Percentiles rank a stretch among this genome's conserved stretches.
Conservation (phyloP, 2,329 filamentous ascomycete species). For the Coniochaeta sp. region DNA sequence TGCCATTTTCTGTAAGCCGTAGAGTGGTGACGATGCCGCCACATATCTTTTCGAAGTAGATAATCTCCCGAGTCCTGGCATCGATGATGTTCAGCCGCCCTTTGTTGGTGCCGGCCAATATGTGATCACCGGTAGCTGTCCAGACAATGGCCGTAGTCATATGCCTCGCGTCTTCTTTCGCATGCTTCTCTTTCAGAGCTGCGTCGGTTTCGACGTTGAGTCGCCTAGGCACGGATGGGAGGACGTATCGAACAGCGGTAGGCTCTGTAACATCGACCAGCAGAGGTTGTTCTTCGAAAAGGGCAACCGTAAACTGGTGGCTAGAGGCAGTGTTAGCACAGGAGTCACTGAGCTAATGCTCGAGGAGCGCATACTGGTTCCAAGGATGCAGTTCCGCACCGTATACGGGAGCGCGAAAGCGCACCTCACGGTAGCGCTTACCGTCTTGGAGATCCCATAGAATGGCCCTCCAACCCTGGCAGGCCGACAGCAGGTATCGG, state of each 20-base stretch:
- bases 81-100: conserved; percentile 96
- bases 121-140: conserved; percentile 76
- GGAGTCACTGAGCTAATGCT: background rate
- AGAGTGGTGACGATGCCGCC: conserved; percentile 82
- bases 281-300: conserved; percentile 89
- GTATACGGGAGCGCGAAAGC: conserved; percentile 89
- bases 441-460: conserved; percentile 79
- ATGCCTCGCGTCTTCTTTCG: conserved; percentile 87
- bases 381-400: conserved; percentile 91
- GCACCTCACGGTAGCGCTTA: conserved; percentile 70
- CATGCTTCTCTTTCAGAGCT: conserved; percentile 70
- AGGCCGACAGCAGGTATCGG: conserved; percentile 83
- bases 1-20: conserved; percentile 74
- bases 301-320: conserved; percentile 77
- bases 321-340: conserved; percentile 33
- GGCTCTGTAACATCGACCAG: conserved; percentile 72
- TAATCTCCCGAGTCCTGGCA: conserved; percentile 68
- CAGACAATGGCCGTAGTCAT: conserved; percentile 91
- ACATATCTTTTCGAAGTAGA: conserved; percentile 85
- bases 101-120: conserved; percentile 89
- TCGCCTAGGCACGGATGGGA: conserved; percentile 77
- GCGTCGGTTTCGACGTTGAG: conserved; percentile 62
- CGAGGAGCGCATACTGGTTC: conserved; percentile 58
- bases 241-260: conserved; percentile 63
- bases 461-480: conserved; percentile 93